Evolutionary conservation across 2,329 filamentous ascomycete genomes (phyloP).

Genomic region (Nigrospora osmanthi): DNA sequence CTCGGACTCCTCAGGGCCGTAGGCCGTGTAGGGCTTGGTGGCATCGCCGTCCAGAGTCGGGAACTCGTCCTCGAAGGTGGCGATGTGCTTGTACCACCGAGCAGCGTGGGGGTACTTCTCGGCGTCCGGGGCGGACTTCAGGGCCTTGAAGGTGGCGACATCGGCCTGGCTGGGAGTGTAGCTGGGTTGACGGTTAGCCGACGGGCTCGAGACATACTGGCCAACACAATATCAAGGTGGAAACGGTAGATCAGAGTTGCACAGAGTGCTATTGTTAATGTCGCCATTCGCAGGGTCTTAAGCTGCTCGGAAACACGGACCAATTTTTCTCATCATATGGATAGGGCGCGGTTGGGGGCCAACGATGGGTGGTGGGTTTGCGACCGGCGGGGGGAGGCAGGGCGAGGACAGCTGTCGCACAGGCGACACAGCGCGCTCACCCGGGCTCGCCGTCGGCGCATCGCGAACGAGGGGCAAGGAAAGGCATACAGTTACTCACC

Average conservation of each 20-base stretch:
- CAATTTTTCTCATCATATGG: slow-evolving; percentile 65
- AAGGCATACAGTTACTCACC: slow-evolving; percentile 42
- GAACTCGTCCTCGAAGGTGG: slow-evolving; percentile 89
- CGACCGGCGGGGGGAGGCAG: too few species aligned
- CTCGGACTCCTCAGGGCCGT: slow-evolving; percentile 77
- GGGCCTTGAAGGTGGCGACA: slow-evolving; percentile 88
- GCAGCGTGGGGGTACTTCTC: slow-evolving; percentile 89
- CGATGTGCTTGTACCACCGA: slow-evolving; percentile 99
- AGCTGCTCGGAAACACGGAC: slow-evolving; percentile 76
- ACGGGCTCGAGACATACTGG: not conserved
- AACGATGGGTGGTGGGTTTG: too few species aligned
- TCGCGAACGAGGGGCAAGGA: too few species aligned
- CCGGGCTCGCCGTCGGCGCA: too few species aligned
- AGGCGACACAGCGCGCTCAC: too few species aligned
- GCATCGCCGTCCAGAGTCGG: slow-evolving; percentile 83
- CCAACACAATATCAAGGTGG: not conserved
- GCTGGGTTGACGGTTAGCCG: slow-evolving; percentile 21
- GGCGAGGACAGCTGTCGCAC: too few species aligned
- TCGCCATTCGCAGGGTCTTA: slow-evolving; percentile 60
- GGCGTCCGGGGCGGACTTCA: slow-evolving; percentile 66
- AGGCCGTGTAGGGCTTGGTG: slow-evolving; percentile 79
- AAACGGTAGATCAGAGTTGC: slow-evolving; percentile 23
- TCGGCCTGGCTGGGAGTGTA: slow-evolving; percentile 82
- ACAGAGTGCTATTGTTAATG: slow-evolving; percentile 25
- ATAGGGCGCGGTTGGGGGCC: slow-evolving; percentile 7